Evolutionary conservation across 2,329 filamentous ascomycete genomes (phyloP).

Genomic region (Penicillium digitatum): DNA sequence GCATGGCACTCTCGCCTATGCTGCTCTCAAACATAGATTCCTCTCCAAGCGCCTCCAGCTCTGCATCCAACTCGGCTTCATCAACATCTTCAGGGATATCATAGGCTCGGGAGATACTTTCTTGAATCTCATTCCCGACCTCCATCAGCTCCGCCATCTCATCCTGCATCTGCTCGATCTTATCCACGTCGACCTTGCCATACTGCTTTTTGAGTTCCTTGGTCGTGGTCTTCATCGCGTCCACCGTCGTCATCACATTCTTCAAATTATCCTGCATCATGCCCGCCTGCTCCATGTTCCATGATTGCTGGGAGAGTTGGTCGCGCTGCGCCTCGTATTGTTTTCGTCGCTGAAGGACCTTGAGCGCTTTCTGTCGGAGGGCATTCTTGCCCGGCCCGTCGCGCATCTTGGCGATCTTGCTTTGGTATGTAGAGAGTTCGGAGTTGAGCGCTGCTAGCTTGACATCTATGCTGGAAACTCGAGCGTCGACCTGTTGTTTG

Average conservation of each 20-base stretch:
- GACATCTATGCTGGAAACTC: constrained; percentile 83
- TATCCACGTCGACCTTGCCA: constrained; percentile 93
- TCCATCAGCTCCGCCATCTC: constrained; percentile 99
- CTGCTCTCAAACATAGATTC: constrained; percentile 82
- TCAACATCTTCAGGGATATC: constrained; percentile 96
- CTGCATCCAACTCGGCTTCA: constrained; percentile 91
- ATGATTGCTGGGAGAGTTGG: constrained; percentile 87
- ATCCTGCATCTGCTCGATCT: constrained; percentile 96
- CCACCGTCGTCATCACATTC: constrained; percentile 97
- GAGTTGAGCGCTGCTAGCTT: constrained; percentile 90
- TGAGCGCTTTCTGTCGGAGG: constrained; percentile 89
- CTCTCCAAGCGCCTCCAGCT: constrained; percentile 88
- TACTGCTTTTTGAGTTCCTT: constrained; percentile 92
- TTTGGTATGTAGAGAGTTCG: constrained; percentile 82
- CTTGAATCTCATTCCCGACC: constrained; percentile 96
- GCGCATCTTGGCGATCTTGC: constrained; percentile 85
- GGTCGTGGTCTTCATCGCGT: constrained; percentile 95
- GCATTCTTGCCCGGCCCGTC: constrained; percentile 91
- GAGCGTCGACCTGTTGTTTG: constrained; percentile 62
- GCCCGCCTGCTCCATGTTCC: constrained; percentile 98
- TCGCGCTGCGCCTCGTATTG: constrained; percentile 92
- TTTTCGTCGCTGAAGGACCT: constrained; percentile 87
- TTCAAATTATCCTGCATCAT: constrained; percentile 99
- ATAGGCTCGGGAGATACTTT: constrained; percentile 84
- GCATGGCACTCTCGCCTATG: constrained; percentile 61